Conservation (phyloP, 495 filamentous ascomycete species). For the Lophiostoma macrostomum region DNA sequence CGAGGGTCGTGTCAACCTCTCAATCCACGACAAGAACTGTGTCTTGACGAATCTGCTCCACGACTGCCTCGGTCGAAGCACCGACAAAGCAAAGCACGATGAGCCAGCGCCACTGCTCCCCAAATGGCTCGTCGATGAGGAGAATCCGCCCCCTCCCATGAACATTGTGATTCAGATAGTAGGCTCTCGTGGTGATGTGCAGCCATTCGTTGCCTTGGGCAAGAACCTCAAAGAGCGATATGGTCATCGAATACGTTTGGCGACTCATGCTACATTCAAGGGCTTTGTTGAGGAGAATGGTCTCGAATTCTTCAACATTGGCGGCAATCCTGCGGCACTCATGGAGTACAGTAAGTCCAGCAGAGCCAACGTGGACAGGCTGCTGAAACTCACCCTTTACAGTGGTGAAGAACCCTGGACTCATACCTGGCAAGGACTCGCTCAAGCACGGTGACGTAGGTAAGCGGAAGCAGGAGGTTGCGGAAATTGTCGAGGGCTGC, state of each 20-base stretch:
- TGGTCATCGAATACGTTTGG: constrained; percentile 73
- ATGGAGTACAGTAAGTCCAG: constrained; percentile 59
- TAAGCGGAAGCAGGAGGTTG: constrained; percentile 63
- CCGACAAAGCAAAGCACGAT: no score
- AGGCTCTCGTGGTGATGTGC: constrained; percentile 74
- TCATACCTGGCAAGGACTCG: constrained; percentile 68
- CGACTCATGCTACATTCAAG: constrained; percentile 71
- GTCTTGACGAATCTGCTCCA: no score
- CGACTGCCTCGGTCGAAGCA: no score
- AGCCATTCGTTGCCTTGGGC: constrained; percentile 70
- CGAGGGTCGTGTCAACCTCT: no score
- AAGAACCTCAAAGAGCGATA: constrained; percentile 58
- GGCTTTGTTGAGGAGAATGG: constrained; percentile 65
- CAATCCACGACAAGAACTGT: no score
- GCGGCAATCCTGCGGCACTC: constrained; percentile 72
- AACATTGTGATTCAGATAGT: constrained; percentile 81
- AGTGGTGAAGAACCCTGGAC: constrained; percentile 80
- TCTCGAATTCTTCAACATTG: constrained; percentile 76
- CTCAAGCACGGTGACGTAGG: constrained; percentile 66
- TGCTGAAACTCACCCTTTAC: no score
- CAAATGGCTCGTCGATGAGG: no score
- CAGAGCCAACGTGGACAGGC: no score
- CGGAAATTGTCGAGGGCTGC: constrained; percentile 69
- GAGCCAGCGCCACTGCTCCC: no score
- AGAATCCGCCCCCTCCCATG: no score